These are phyloP conservation scores for Lasiodiplodia theobromae DNA, from an alignment of 2,329 filamentous ascomycete species.

Conservation along the genomic window DNA sequence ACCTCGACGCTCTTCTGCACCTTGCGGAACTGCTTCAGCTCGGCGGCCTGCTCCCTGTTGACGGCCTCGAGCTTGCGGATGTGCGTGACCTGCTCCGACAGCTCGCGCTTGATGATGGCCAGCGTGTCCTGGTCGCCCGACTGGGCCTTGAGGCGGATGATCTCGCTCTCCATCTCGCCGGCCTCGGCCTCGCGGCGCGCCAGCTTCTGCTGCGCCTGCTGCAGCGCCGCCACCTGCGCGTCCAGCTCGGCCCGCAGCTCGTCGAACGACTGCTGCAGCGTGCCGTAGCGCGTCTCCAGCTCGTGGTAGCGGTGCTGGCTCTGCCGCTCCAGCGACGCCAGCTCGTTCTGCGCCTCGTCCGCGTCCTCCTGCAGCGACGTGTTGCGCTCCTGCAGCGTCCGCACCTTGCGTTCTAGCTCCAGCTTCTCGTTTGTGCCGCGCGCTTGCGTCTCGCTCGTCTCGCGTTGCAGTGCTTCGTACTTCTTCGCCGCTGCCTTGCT, in stretches of 20 bases:
- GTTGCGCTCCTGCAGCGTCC: constrained; percentile 71
- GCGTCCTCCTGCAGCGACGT: constrained; percentile 79
- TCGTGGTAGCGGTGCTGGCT: constrained; percentile 65
- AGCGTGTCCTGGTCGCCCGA: constrained; percentile 87
- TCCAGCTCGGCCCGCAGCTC: constrained; percentile 68
- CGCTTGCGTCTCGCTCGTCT: constrained; percentile 63
- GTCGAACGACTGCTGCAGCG: constrained; percentile 64
- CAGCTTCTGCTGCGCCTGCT: constrained; percentile 70
- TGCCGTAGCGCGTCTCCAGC: constrained; percentile 65
- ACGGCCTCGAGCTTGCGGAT: constrained; percentile 82
- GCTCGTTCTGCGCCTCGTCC: constrained; percentile 79
- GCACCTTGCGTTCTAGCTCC: constrained; percentile 62
- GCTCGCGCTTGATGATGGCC: constrained; percentile 82
- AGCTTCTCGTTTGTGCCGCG: constrained; percentile 62
- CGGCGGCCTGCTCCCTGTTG: constrained; percentile 78
- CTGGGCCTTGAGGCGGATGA: constrained; percentile 83
- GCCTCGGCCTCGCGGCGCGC: constrained; percentile 73
- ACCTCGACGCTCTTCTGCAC: constrained; percentile 87
- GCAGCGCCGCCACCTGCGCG: constrained; percentile 63
- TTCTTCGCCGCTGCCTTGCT: constrained; percentile 61
- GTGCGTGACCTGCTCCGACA: constrained; percentile 91
- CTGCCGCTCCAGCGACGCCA: constrained; percentile 73
- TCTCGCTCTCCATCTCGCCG: constrained; percentile 80
- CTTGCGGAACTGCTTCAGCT: constrained; percentile 83
- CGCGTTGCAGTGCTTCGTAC: constrained; percentile 60